Base-by-base conservation (phyloP, 2,329 filamentous ascomycete species). In the Colletotrichum sp. region DNA sequence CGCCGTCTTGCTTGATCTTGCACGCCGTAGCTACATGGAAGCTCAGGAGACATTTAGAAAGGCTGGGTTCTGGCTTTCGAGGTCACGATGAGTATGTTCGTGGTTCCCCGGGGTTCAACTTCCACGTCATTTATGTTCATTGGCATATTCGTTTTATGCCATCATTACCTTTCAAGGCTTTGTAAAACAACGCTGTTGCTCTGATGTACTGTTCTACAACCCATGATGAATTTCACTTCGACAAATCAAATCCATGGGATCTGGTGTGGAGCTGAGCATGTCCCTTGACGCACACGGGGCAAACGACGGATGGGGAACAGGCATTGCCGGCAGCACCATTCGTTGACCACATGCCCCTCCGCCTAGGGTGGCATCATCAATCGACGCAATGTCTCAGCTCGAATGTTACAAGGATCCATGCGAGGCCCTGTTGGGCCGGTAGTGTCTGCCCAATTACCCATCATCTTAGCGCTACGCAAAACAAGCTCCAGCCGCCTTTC, bases 141-240 rank as follows among this genome's bases (percentile, higher is more conserved):
- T n/a, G 19, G 39, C 8, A 44, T 44, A 19, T n/a, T n/a, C 9
- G 0, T 44, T 11, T 5, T 44, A 1, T 44, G 16, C 0, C 5
- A 44, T n/a, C 3, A 44, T 44, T 11, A n/a, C 19, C 39, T 11
- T 44, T n/a, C 19, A 11, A 44, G 39, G 19, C 39, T 44, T 12
- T 44, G 5, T 5, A n/a, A 44, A 1, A 44, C 2, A n/a, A n/a
- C 5, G 8, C 0, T 44, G 0, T 44, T 44, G 8, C 4, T 44
- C 39, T 44, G 16, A n/a, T 44, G 0, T 3, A 19, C 39, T 44
- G 5, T 19, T 44, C 16, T 44, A 44, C 15, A 19, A 19, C 2
- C 36, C 5, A 39, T 5, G 36, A 11, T 0, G 39, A 5, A 44
- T n/a, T 9, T n/a, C 16, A n/a, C 39, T 44, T 44, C 0, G n/a